Conservation (phyloP, 441 rosid genomes). For the Aleurites moluccanus region DNA sequence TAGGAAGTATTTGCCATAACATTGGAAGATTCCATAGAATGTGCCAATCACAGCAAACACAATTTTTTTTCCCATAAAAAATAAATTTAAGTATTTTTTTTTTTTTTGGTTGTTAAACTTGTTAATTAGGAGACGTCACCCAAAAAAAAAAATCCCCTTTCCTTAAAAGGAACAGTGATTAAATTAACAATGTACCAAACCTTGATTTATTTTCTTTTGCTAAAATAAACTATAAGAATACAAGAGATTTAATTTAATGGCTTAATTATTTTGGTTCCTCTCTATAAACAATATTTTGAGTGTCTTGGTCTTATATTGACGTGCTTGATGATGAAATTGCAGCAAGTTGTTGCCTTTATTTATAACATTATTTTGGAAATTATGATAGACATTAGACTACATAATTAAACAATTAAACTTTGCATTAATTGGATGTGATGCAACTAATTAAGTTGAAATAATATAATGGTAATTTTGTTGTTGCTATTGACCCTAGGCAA, state of each 20-base stretch:
- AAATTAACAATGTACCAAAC: neutral
- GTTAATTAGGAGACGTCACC: neutral
- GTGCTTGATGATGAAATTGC: neutral
- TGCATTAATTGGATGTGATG: neutral
- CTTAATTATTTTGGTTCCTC: no score
- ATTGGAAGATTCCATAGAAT: slow-evolving; percentile 12
- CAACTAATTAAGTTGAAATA: neutral
- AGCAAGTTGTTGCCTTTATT: neutral
- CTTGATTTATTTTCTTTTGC: neutral
- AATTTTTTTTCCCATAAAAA: neutral
- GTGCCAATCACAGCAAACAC: neutral
- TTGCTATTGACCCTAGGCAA: no score
- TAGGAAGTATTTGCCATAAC: neutral
- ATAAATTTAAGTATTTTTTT: no score
- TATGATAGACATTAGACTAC: neutral
- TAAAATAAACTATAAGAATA: neutral
- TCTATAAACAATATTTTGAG: no score
- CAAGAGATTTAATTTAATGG: neutral
- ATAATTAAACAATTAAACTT: neutral
- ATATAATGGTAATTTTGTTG: no score
- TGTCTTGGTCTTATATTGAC: neutral
- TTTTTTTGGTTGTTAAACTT: neutral
- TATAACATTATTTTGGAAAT: neutral
- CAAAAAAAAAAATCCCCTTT: neutral
- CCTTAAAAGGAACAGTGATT: slow-evolving; percentile 2